Evolutionary conservation across 2,329 filamentous ascomycete genomes (phyloP).

Genomic region (Fusarium sp.): DNA sequence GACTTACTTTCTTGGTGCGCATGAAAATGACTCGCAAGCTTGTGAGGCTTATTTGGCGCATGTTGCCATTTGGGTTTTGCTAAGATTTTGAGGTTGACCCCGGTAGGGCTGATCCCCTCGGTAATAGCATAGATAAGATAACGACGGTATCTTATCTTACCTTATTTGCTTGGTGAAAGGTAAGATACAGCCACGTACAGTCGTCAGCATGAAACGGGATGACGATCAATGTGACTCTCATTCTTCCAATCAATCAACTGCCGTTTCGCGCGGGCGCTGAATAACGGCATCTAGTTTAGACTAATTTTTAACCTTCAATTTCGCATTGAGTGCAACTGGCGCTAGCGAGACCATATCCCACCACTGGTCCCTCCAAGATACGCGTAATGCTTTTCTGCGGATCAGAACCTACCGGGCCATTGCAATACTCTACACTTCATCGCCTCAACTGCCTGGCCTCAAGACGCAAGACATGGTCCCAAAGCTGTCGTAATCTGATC

Average conservation of each 20-base stretch:
- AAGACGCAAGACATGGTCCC: no score
- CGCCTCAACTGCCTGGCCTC: neutral
- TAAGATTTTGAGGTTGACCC: neutral
- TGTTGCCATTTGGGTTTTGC: neutral
- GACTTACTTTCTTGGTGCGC: no score
- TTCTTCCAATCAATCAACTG: neutral
- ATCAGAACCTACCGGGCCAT: neutral
- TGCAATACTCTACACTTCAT: neutral
- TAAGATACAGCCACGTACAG: neutral
- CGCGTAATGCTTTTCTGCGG: neutral
- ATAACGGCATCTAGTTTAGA: neutral
- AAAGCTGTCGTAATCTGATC: neutral
- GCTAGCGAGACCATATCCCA: neutral
- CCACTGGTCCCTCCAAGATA: neutral
- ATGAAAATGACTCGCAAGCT: neutral
- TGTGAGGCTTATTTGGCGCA: neutral
- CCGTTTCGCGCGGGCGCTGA: neutral
- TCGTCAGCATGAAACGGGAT: neutral
- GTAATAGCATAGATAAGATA: neutral
- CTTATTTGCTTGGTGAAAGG: no score
- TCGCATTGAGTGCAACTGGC: neutral
- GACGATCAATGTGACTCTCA: neutral
- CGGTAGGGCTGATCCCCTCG: neutral
- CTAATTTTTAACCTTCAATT: neutral
- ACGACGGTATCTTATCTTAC: accelerated